These are phyloP conservation scores for Nissolia schottii DNA, from an alignment of 306 rosid genomes.

Conservation along the genomic window DNA sequence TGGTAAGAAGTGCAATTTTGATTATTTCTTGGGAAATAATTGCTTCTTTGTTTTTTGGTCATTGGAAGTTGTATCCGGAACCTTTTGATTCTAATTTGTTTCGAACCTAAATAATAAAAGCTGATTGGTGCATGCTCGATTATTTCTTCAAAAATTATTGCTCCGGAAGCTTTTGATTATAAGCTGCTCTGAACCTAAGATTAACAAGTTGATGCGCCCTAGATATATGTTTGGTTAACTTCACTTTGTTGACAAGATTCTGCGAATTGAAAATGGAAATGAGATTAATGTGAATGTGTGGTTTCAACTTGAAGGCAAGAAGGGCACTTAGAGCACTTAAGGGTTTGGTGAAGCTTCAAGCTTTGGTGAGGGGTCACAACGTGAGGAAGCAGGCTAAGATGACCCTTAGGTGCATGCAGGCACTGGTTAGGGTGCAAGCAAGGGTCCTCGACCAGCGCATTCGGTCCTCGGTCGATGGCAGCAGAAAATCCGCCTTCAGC, in stretches of 20 bases:
- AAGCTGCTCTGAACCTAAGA: too few relatives aligned
- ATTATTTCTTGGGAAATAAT: too few relatives aligned
- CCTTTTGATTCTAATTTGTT: too few relatives aligned
- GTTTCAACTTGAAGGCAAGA: slow-evolving; percentile 57
- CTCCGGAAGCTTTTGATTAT: too few relatives aligned
- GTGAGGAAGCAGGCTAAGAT: slow-evolving; percentile 95
- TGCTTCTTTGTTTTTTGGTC: too few relatives aligned
- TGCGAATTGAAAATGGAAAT: neutral
- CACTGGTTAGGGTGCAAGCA: slow-evolving; percentile 84
- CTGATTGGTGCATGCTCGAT: too few relatives aligned
- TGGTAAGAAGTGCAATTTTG: slow-evolving; percentile 43
- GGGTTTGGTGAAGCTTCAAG: slow-evolving; percentile 94
- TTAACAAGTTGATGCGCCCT: too few relatives aligned
- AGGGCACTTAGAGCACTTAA: slow-evolving; percentile 89
- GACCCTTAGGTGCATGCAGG: slow-evolving; percentile 91
- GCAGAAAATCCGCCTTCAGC: slow-evolving; percentile 80
- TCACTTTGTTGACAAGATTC: neutral
- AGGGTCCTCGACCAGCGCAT: slow-evolving; percentile 80
- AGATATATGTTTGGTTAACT: too few relatives aligned
- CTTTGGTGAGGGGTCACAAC: slow-evolving; percentile 90
- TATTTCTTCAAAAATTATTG: too few relatives aligned
- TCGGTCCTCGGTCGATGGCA: slow-evolving; percentile 74
- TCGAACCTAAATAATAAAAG: too few relatives aligned
- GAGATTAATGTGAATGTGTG: neutral
- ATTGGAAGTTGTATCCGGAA: too few relatives aligned